Conservation (phyloP, 495 filamentous ascomycete species). For the Opeltia flavorubescens region DNA sequence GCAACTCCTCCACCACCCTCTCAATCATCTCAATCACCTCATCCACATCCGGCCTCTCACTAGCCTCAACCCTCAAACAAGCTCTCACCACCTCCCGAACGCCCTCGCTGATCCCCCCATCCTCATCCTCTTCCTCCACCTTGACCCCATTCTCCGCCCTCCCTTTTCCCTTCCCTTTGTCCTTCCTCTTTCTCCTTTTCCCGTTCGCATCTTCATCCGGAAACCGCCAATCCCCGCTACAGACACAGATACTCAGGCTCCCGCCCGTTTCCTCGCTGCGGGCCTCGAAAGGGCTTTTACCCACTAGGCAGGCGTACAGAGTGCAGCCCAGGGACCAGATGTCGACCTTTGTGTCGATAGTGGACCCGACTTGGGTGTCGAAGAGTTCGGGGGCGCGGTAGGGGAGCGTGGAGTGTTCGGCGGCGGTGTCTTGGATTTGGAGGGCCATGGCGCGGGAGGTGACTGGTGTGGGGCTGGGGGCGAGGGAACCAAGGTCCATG, state of each 20-base stretch:
- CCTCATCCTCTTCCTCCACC: conserved; percentile 18
- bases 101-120: conserved; percentile 47
- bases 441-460: conserved; percentile 84
- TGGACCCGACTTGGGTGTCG: conserved; percentile 86
- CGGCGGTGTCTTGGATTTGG: conserved; percentile 82
- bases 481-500: conserved; percentile 95
- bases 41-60: conserved; percentile 79
- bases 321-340: conserved; percentile 97
- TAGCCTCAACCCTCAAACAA: conserved; percentile 86
- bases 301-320: conserved; percentile 86
- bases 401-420: conserved; percentile 95
- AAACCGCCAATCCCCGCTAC: conserved; percentile 88
- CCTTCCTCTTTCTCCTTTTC: conserved; percentile 2
- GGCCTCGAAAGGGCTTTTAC: conserved; percentile 92
- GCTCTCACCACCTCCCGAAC: conserved; percentile 76
- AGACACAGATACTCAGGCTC: conserved; percentile 76
- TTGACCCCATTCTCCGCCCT: conserved; percentile 31
- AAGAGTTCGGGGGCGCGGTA: conserved; percentile 97
- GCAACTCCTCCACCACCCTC: conserved; percentile 55
- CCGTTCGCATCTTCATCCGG: conserved; percentile 54
- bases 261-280: conserved; percentile 92
- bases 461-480: conserved; percentile 80
- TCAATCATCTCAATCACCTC: conserved; percentile 74
- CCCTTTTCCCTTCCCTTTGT: conserved; percentile 40
- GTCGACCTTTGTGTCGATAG: conserved; percentile 93